Conservation (phyloP, 75 land plant genomes). For the Chamaecyparis obtusa region DNA sequence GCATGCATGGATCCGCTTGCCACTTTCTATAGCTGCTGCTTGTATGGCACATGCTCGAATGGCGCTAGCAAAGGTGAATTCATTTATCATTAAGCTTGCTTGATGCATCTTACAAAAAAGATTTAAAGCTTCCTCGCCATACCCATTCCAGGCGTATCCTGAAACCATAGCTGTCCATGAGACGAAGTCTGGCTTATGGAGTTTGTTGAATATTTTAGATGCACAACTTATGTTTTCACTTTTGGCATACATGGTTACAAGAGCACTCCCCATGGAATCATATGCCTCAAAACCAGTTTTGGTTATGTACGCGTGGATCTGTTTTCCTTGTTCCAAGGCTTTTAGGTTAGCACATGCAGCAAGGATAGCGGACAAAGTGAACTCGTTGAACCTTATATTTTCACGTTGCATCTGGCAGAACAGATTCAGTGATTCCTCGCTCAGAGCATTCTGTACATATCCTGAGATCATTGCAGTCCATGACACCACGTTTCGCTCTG, state of each 20-base stretch:
- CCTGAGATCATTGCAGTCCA: conserved; percentile 18
- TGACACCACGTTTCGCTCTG: conserved; percentile 6
- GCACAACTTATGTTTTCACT: not conserved
- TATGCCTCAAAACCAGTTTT: conserved; percentile 2
- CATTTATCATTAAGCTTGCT: conserved; percentile 4
- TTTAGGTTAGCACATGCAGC: conserved; percentile 4
- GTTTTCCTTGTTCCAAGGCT: not conserved
- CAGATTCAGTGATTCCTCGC: conserved; percentile 6
- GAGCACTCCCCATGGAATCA: conserved; percentile 5
- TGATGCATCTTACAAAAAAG: not conserved
- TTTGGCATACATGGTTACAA: conserved; percentile 12
- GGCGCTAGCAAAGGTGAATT: not conserved
- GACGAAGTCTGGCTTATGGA: conserved; percentile 1
- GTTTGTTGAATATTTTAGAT: not conserved
- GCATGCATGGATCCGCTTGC: conserved; percentile 9
- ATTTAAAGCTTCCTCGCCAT: not conserved
- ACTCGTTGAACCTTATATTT: not conserved
- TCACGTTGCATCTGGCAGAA: not conserved
- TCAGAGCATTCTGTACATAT: conserved; percentile 11
- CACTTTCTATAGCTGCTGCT: conserved; percentile 14
- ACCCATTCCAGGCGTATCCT: not conserved
- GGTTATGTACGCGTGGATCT: conserved; percentile 4
- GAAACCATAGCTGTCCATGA: not conserved
- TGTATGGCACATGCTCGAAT: not conserved
- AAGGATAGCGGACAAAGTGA: conserved; percentile 6